Evolutionary conservation across 306 rosid genomes (phyloP).

Genomic region (Corylus avellana): DNA sequence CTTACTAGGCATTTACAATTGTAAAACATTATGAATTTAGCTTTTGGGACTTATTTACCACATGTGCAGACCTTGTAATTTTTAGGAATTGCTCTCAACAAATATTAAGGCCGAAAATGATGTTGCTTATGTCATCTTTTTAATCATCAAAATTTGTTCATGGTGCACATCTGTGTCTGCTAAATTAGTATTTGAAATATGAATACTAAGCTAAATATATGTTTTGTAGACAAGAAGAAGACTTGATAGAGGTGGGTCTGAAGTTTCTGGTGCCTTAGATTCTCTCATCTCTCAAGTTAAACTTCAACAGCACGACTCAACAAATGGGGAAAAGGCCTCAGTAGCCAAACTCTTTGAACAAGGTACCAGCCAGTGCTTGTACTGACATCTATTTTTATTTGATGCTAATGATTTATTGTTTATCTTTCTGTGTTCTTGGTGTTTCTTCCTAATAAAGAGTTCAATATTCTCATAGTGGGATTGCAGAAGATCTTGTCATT

Average conservation of each 20-base stretch:
- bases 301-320: constrained; percentile 63
- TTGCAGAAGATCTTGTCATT: constrained; percentile 95
- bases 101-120: not conserved
- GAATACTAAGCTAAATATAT: constrained; percentile 20
- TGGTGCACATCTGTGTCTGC: constrained; percentile 12
- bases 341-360: constrained; percentile 97
- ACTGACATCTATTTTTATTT: constrained; percentile 23
- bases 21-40: not conserved
- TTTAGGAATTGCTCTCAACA: not conserved
- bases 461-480: constrained; percentile 65
- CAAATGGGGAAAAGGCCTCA: constrained; percentile 83
- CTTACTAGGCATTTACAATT: not conserved
- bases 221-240: constrained; percentile 62
- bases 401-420: constrained; percentile 4
- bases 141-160: constrained; percentile 14
- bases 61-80: not conserved
- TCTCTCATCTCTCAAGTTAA: constrained; percentile 68
- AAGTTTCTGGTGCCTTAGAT: constrained; percentile 52
- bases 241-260: constrained; percentile 55
- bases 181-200: constrained; percentile 18
- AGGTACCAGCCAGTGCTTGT: constrained; percentile 52
- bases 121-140: not conserved
- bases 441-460: constrained; percentile 33
- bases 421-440: constrained; percentile 19
- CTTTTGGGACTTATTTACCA: not conserved